Percentiles rank a stretch among this genome's conserved stretches.
These are phyloP conservation scores for Tetraselmis striata DNA, from an alignment of 139 green algal species.

Conservation along the genomic window DNA sequence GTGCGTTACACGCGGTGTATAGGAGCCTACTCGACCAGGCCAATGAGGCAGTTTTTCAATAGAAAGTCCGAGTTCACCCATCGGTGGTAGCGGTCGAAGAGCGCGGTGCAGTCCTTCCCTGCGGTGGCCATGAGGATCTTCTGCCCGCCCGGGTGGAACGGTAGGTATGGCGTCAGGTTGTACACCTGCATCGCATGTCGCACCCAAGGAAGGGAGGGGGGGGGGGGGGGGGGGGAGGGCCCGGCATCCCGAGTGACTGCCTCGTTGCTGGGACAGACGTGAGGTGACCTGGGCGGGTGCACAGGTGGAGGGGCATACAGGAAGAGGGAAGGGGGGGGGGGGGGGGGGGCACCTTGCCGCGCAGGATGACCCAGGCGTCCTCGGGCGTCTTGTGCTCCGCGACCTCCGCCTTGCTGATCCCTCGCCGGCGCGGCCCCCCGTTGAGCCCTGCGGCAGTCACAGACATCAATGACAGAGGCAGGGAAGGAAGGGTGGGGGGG, in stretches of 20 bases:
- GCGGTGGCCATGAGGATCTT: constrained; percentile 61
- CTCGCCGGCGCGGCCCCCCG: constrained; percentile 20
- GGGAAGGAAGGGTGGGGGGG: no score
- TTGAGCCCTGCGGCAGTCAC: constrained; percentile 25
- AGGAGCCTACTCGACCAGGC: constrained; percentile 29
- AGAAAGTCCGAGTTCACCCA: constrained; percentile 85
- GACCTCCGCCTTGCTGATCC: constrained; percentile 79
- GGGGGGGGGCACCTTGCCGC: constrained; percentile 74
- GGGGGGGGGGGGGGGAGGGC: not conserved
- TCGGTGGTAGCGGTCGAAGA: constrained; percentile 92
- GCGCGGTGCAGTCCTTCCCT: constrained; percentile 76
- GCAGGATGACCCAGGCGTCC: constrained; percentile 86
- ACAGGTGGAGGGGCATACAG: no score
- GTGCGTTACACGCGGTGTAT: no score
- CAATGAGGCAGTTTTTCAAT: constrained; percentile 71
- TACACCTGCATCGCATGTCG: constrained; percentile 52
- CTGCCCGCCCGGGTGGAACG: constrained; percentile 75
- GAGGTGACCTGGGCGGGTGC: no score
- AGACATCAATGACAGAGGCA: not conserved
- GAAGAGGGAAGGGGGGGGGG: no score
- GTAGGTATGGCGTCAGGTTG: constrained; percentile 76
- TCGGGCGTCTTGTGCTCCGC: constrained; percentile 62
- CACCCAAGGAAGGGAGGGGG: not conserved
- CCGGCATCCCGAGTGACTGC: no score
- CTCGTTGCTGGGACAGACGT: no score